Percentiles rank a stretch among this genome's conserved stretches.
phyloP scores from a whole-genome alignment of 2,329 filamentous ascomycete species.

The Plenodomus biglobosus region DNA sequence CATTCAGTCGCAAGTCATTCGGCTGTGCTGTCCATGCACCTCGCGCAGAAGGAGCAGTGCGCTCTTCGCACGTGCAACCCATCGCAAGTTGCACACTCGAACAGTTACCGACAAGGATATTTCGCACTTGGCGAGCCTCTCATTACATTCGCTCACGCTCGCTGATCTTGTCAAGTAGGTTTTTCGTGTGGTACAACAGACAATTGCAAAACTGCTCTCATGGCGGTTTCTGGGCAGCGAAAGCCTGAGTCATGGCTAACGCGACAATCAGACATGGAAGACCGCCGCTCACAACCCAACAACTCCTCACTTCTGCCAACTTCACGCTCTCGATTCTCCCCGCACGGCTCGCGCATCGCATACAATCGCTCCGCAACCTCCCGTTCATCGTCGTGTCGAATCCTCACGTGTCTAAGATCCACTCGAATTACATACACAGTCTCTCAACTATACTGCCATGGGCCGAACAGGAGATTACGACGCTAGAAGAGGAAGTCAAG shows the following conservation, averaged over 20 bases:
- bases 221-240: neutral
- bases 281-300: conserved; percentile 77
- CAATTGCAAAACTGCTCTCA: neutral
- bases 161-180: conserved; percentile 82
- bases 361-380: conserved; percentile 87
- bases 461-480: conserved; percentile 69
- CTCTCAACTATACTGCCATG: conserved; percentile 88
- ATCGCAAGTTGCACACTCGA: conserved; percentile 40
- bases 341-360: conserved; percentile 87
- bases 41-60: conserved; percentile 16
- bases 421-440: conserved; percentile 94
- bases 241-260: conserved; percentile 1
- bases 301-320: conserved; percentile 86
- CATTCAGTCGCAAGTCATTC: conserved; percentile 43
- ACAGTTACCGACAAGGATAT: conserved; percentile 71
- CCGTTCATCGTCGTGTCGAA: conserved; percentile 99
- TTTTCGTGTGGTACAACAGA: neutral
- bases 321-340: conserved; percentile 93
- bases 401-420: conserved; percentile 89
- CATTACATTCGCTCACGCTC: conserved; percentile 79
- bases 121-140: conserved; percentile 72
- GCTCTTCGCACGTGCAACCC: conserved; percentile 18
- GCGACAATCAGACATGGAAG: conserved; percentile 63
- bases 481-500: conserved; percentile 80
- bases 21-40: conserved; percentile 35